phyloP scores from a whole-genome alignment of 192 early-diverging fungal species.

The Lobosporangium transversale region DNA sequence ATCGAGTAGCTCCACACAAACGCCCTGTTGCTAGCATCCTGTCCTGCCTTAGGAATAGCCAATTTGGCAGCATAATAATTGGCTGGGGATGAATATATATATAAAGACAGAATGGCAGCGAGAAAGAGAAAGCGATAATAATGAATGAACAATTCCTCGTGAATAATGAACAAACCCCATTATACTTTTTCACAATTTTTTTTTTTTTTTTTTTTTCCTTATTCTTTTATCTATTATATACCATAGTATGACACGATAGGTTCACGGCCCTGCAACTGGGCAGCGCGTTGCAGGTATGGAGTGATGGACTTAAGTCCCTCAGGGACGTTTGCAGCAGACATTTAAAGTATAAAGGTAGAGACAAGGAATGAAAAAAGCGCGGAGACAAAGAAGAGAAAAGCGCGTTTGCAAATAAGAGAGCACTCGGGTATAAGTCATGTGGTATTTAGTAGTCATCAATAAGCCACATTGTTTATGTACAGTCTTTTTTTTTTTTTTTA shows the following conservation, averaged over 20 bases:
- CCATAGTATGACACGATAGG: constrained; percentile 95
- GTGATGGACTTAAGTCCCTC: constrained; percentile 73
- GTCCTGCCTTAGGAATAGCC: constrained; percentile 70
- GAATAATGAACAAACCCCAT: too few species aligned
- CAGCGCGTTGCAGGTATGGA: constrained; percentile 84
- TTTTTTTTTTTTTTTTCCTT: too few species aligned
- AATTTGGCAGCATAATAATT: constrained; percentile 86
- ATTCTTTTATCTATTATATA: too few species aligned
- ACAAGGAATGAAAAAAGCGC: background rate
- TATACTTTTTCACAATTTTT: too few species aligned
- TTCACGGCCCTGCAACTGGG: constrained; percentile 82
- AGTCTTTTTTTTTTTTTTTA: too few species aligned
- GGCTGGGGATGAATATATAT: too few species aligned
- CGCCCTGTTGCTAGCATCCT: constrained; percentile 59
- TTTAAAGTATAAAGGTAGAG: background rate
- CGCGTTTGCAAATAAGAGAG: background rate
- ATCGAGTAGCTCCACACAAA: constrained; percentile 81
- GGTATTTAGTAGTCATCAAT: background rate
- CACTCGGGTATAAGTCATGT: too few species aligned
- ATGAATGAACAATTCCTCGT: too few species aligned
- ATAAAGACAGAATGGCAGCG: too few species aligned
- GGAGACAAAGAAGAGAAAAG: background rate
- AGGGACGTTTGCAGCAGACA: constrained; percentile 59
- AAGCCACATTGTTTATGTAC: background rate
- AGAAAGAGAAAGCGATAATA: too few species aligned